Conservation (phyloP, 192 early-diverging fungal species). For the Fimicolochytrium jonesii region DNA sequence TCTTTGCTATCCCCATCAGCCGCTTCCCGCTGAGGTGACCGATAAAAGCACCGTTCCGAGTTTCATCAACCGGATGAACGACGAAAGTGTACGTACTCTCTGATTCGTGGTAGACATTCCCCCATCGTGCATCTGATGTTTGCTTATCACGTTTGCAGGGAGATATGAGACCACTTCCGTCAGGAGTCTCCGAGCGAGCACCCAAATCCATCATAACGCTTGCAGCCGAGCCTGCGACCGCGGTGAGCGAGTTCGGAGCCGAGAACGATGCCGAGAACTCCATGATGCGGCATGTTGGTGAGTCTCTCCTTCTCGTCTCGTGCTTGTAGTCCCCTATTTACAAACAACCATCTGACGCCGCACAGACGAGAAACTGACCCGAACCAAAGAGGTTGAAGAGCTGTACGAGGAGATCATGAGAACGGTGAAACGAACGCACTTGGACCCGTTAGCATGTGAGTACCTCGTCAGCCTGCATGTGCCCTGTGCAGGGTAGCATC, state of each 20-base stretch:
- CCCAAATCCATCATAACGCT: conserved; percentile 48
- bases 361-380: conserved; percentile 47
- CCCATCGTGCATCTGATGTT: too few relatives aligned
- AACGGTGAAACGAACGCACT: conserved; percentile 33
- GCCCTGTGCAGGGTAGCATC: too few relatives aligned
- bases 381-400: conserved; percentile 56
- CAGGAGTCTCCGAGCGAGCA: conserved; percentile 31
- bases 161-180: conserved; percentile 24
- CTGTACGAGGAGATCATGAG: conserved; percentile 59
- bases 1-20: neutral
- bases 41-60: neutral
- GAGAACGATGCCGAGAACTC: conserved; percentile 25
- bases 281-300: conserved; percentile 11
- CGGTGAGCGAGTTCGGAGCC: conserved; percentile 33
- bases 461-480: too few relatives aligned
- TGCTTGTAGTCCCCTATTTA: too few relatives aligned
- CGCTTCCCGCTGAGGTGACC: neutral
- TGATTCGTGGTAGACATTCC: too few relatives aligned
- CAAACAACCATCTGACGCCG: too few relatives aligned
- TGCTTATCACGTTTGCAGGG: neutral
- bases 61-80: neutral
- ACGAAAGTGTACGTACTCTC: neutral
- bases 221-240: conserved; percentile 38
- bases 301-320: too few relatives aligned
- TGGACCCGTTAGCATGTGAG: conserved; percentile 28